Evolutionary conservation across 177 flowering plant genomes (phyloP), one percentile per base, ranked within the genome.

Genomic region (Telopea speciosissima): DNA sequence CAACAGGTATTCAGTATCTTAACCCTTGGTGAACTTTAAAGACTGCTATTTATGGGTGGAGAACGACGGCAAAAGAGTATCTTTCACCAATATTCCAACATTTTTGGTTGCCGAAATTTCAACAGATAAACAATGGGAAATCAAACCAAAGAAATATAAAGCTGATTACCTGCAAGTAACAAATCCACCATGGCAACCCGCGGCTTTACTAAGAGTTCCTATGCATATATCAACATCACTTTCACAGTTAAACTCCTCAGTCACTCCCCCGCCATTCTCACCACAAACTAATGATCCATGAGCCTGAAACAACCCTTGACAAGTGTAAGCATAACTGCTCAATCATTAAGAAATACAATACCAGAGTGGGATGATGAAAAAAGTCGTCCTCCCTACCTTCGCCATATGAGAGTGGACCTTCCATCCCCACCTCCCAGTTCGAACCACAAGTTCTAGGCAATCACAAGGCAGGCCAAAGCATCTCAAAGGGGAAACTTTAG

Each of bases 251-350:
- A 82, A 92, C 76, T 74, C 75, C 78, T 95, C 92, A 58, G 96
- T 97, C 49, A 93, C 97, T 74, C 99, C 99, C 14, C 94, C 96
- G 73, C 99, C 97, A 85, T 83, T 83, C 83, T 85, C 73, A 23
- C 99, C 97, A 80, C 97, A 95, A 75, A 92, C 87, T 82, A 94
- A 85, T 79, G 97, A 89, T 63, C 97, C 97, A 84, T 94, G 97
- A 77, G 98, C 98, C 98, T 94, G 82, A 74, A 75, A 72, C 31
- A 67, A 26, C 33, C 17, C 54, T 70, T 19, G 60, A 25, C 19
- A 49, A 31, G 36, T 49, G 68, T 16, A 24, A 67, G 45, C 24
- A 52, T 17, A 68, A n/a, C 49, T 40, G 24, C 12, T 44, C 28
- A 44, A 56, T 63, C 59, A 66, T 36, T n/a, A 56, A 22, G 54